These are phyloP conservation scores for Talaromyces funiculosus DNA, from an alignment of 2,329 filamentous ascomycete genomes.

Conservation along the genomic window DNA sequence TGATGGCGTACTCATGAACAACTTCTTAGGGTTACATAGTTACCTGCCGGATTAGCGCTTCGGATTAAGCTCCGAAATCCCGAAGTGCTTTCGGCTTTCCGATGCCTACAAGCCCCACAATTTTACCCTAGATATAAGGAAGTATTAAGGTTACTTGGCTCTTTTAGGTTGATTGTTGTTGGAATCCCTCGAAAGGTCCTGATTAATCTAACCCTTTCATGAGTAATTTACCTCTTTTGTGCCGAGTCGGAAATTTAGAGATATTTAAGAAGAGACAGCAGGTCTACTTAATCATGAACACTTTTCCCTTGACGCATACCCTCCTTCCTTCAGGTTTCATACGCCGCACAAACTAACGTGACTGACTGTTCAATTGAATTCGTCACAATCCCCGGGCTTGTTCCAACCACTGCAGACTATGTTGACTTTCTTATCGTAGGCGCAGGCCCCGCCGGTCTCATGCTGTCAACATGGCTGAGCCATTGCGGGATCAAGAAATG, in stretches of 20 bases:
- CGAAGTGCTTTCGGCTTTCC: neutral
- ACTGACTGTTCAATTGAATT: neutral
- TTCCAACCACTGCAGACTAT: conserved; percentile 22
- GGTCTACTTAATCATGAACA: neutral
- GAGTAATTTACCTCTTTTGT: neutral
- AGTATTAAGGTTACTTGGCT: neutral
- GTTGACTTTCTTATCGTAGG: conserved; percentile 21
- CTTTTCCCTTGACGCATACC: neutral
- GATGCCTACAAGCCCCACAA: neutral
- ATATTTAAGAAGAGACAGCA: neutral
- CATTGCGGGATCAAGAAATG: conserved; percentile 45
- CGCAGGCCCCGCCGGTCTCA: conserved; percentile 28
- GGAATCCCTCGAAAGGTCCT: neutral
- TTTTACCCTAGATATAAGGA: neutral
- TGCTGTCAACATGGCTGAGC: conserved; percentile 48
- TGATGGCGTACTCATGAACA: too few species aligned
- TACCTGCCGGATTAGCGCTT: neutral
- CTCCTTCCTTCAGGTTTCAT: neutral
- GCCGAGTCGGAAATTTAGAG: neutral
- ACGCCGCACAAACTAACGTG: neutral
- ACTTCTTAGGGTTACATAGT: too few species aligned
- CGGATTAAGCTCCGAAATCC: neutral
- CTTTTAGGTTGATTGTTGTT: neutral
- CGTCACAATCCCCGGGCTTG: neutral
- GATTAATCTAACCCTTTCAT: neutral